Percentiles rank a stretch among this genome's conserved stretches.
phyloP scores from a whole-genome alignment of 495 filamentous ascomycete species.

The Penicillium canescens region DNA sequence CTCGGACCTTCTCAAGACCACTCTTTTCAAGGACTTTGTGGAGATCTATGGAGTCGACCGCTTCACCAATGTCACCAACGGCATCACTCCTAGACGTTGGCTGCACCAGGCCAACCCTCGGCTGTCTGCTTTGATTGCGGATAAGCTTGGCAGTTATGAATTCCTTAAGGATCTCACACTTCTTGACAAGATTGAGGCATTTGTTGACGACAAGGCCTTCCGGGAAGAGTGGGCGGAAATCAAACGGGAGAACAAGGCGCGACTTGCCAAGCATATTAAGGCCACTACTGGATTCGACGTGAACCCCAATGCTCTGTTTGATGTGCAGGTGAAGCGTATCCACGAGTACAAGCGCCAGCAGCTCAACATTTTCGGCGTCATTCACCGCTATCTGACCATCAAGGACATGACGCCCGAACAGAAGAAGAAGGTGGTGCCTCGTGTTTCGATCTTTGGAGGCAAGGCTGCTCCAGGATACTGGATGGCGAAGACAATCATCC shows the following conservation, averaged over 20 bases:
- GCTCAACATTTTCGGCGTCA: slow-evolving; percentile 97
- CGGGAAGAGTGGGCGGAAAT: slow-evolving; percentile 89
- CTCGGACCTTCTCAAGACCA: slow-evolving; percentile 94
- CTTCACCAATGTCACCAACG: slow-evolving; percentile 98
- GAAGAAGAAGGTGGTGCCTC: slow-evolving; percentile 83
- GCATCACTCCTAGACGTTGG: slow-evolving; percentile 93
- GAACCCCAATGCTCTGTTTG: slow-evolving; percentile 86
- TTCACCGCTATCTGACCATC: slow-evolving; percentile 88
- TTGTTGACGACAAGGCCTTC: slow-evolving; percentile 83
- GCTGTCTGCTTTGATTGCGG: slow-evolving; percentile 87
- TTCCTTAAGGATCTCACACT: slow-evolving; percentile 88
- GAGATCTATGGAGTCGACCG: slow-evolving; percentile 91
- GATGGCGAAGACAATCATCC: slow-evolving; percentile 99
- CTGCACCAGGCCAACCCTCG: slow-evolving; percentile 96
- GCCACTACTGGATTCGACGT: slow-evolving; percentile 73
- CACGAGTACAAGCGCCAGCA: slow-evolving; percentile 99
- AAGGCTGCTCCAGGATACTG: slow-evolving; percentile 98
- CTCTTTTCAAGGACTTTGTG: slow-evolving; percentile 99
- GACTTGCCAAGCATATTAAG: slow-evolving; percentile 89
- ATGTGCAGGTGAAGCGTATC: slow-evolving; percentile 98
- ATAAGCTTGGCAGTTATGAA: slow-evolving; percentile 76
- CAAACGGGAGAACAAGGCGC: slow-evolving; percentile 77
- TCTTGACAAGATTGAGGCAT: slow-evolving; percentile 78
- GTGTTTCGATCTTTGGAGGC: slow-evolving; percentile 95
- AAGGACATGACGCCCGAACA: slow-evolving; percentile 83